Evolutionary conservation across 495 filamentous ascomycete species (phyloP).

Genomic region (Penicillium parvum): DNA sequence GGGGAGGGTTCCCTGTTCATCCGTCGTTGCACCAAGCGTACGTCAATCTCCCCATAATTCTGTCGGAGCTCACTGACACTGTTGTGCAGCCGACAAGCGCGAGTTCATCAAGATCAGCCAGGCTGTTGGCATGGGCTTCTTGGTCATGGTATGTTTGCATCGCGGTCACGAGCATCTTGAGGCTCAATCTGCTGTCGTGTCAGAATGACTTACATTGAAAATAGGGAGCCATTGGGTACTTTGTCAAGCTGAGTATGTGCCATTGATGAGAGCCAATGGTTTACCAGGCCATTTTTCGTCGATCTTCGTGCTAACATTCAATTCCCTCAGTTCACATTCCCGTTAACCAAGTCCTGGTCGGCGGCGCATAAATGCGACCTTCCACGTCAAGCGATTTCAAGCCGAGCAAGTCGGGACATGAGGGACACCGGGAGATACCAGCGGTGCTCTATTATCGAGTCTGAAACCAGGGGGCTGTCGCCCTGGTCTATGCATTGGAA

Average conservation of each 20-base stretch:
- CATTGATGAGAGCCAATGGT: not conserved
- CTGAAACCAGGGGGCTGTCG: not conserved
- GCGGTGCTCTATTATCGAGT: no score
- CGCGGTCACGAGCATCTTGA: not conserved
- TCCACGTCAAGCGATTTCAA: not conserved
- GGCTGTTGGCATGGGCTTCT: conserved; percentile 88
- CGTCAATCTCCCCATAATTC: conserved; percentile 13
- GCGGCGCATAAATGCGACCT: conserved; percentile 50
- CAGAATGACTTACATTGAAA: conserved; percentile 11
- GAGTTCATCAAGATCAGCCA: conserved; percentile 95
- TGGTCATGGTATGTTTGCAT: conserved; percentile 65
- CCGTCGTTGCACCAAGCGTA: conserved; percentile 82
- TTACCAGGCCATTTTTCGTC: not conserved
- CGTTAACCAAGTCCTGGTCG: conserved; percentile 79
- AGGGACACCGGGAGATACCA: not conserved
- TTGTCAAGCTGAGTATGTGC: conserved; percentile 84
- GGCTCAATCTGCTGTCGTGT: not conserved
- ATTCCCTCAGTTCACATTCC: conserved; percentile 64
- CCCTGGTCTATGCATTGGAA: not conserved
- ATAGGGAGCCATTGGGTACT: conserved; percentile 67
- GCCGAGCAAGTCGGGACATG: not conserved
- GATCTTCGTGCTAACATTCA: not conserved
- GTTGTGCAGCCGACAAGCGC: conserved; percentile 61
- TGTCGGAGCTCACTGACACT: conserved; percentile 13
- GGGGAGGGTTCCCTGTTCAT: conserved; percentile 78